Evolutionary conservation across 805 yeast species (phyloP).

Genomic region (Lachancea lanzarotensis): DNA sequence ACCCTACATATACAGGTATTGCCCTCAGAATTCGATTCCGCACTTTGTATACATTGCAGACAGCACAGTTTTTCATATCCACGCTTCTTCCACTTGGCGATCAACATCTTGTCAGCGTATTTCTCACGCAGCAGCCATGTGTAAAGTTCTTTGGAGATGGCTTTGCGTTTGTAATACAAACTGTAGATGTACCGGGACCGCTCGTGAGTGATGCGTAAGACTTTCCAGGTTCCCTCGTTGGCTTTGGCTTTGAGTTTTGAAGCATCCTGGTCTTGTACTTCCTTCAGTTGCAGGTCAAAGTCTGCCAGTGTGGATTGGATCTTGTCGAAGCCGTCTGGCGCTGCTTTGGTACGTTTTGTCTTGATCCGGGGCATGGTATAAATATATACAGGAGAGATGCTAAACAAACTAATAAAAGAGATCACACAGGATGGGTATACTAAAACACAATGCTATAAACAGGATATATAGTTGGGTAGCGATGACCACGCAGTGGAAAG

Average conservation of each 20-base stretch:
- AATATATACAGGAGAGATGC: neutral
- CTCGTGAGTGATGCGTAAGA: conserved; percentile 64
- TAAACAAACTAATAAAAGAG: too few relatives aligned
- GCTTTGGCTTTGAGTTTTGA: conserved; percentile 43
- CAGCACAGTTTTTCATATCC: conserved; percentile 89
- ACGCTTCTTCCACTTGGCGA: conserved; percentile 78
- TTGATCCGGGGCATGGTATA: conserved; percentile 19
- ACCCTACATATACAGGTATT: conserved; percentile 82
- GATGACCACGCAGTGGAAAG: too few relatives aligned
- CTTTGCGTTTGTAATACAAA: conserved; percentile 61
- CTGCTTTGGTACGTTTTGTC: conserved; percentile 33
- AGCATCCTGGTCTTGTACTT: conserved; percentile 36
- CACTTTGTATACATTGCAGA: conserved; percentile 61
- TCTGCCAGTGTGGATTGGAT: conserved; percentile 60
- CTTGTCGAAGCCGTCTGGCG: conserved; percentile 71
- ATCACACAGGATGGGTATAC: too few relatives aligned
- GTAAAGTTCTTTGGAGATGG: conserved; percentile 61
- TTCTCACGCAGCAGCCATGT: conserved; percentile 65
- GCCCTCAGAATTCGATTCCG: conserved; percentile 51
- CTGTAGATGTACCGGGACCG: conserved; percentile 70
- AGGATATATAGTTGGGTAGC: too few relatives aligned
- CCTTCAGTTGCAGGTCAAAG: conserved; percentile 52
- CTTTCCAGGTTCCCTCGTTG: conserved; percentile 60
- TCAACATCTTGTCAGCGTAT: conserved; percentile 59
- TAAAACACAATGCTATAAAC: too few relatives aligned